phyloP scores from a whole-genome alignment of 768 basidiomycete genomes.

The Sistotremastrum niveocremeum region DNA sequence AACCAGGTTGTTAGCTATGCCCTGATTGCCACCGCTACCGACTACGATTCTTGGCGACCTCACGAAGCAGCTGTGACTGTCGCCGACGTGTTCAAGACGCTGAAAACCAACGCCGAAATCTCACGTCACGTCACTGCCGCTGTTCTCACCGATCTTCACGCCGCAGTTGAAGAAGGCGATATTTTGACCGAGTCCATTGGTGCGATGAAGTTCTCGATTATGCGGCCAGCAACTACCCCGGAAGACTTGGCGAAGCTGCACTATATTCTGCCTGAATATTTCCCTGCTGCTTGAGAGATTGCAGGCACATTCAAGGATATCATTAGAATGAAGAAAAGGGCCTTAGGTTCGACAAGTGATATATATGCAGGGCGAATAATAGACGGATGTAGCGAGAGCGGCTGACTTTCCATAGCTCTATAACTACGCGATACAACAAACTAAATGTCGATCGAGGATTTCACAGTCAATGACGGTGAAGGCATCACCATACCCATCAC shows the following conservation, averaged over 20 bases:
- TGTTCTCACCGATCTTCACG: conserved; percentile 58
- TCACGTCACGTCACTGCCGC: conserved; percentile 62
- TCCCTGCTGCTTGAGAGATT: conserved; percentile 13
- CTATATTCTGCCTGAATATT: conserved; percentile 72
- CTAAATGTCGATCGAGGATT: too few species aligned
- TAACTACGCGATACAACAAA: too few species aligned
- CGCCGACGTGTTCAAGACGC: conserved; percentile 81
- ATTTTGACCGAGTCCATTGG: conserved; percentile 61
- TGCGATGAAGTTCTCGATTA: conserved; percentile 75
- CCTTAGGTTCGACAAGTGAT: too few species aligned
- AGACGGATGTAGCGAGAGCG: too few species aligned
- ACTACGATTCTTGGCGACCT: conserved; percentile 92
- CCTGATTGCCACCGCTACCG: conserved; percentile 80
- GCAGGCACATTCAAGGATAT: too few species aligned
- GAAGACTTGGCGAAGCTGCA: conserved; percentile 57
- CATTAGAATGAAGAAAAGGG: too few species aligned
- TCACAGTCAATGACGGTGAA: too few species aligned
- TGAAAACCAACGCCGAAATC: conserved; percentile 76
- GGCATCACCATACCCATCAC: too few species aligned
- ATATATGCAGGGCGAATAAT: too few species aligned
- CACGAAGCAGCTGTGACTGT: conserved; percentile 75
- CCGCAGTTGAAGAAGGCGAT: conserved; percentile 36
- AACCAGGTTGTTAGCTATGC: conserved; percentile 50
- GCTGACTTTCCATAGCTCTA: too few species aligned
- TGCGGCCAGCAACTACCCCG: conserved; percentile 48